Conservation (phyloP, 345 rosid species). For the Passiflora organensis region DNA sequence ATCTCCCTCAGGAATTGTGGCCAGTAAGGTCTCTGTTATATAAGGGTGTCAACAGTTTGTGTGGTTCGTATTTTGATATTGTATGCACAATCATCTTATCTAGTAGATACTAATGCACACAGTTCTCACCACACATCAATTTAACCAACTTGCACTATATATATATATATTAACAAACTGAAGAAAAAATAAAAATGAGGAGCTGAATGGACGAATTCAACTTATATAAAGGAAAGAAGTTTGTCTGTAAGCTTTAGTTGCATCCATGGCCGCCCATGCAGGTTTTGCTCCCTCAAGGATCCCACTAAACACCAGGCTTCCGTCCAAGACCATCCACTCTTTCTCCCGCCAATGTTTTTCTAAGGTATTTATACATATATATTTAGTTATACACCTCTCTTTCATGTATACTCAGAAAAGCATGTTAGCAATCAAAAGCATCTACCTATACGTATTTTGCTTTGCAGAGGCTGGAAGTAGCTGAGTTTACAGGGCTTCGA, state of each 20-base stretch:
- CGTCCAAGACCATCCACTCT: constrained; percentile 47
- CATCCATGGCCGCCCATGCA: constrained; percentile 83
- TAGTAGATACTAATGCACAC: constrained; percentile 21
- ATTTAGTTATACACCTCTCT: constrained; percentile 3
- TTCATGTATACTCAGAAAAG: too few relatives aligned
- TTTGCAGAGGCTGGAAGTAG: constrained; percentile 62
- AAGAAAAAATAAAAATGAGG: constrained; percentile 6
- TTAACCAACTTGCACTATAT: constrained; percentile 39
- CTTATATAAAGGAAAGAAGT: constrained; percentile 16
- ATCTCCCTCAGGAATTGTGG: background rate
- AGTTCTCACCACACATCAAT: constrained; percentile 56
- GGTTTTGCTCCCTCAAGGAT: constrained; percentile 83
- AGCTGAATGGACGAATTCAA: background rate
- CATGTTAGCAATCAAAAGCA: too few relatives aligned
- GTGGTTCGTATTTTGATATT: constrained; percentile 33
- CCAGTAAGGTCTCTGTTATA: background rate
- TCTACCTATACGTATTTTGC: background rate
- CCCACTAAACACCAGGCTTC: constrained; percentile 54
- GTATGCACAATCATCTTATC: constrained; percentile 29
- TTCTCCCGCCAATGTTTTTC: constrained; percentile 71
- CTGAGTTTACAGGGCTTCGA: constrained; percentile 77
- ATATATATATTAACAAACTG: background rate
- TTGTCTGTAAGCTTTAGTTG: constrained; percentile 23
- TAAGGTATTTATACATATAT: constrained; percentile 38
- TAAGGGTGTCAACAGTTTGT: constrained; percentile 11